phyloP scores from a whole-genome alignment of 768 basidiomycete genomes.

The Hortiboletus flavorubellus region DNA sequence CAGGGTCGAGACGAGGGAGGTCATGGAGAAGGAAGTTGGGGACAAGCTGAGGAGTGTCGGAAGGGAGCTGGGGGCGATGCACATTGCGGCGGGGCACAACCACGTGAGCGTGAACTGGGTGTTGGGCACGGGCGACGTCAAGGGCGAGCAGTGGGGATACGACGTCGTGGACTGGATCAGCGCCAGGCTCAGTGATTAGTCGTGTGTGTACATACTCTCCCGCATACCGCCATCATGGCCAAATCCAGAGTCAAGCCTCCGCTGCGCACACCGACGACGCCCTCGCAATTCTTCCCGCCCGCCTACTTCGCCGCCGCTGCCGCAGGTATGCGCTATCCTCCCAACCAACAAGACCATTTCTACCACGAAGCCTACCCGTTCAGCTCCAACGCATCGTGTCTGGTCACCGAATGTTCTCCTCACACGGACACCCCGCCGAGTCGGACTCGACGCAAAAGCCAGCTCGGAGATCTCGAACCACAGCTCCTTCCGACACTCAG shows the following conservation, averaged over 20 bases:
- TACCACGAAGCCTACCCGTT: slow-evolving; percentile 6
- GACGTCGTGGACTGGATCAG: slow-evolving; percentile 40
- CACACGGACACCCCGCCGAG: neutral
- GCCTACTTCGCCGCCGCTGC: slow-evolving; percentile 58
- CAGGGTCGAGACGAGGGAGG: slow-evolving; percentile 28
- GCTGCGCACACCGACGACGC: slow-evolving; percentile 24
- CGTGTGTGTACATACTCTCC: no score
- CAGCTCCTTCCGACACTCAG: slow-evolving; percentile 66
- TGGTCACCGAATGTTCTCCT: slow-evolving; percentile 3
- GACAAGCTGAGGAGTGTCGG: slow-evolving; percentile 31
- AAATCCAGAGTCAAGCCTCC: slow-evolving; percentile 34
- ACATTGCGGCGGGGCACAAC: slow-evolving; percentile 54
- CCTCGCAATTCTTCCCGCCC: slow-evolving; percentile 48
- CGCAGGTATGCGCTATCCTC: slow-evolving; percentile 35
- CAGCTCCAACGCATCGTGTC: slow-evolving; percentile 16
- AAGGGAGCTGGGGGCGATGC: slow-evolving; percentile 20
- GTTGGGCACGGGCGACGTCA: slow-evolving; percentile 48
- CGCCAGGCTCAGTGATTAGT: neutral
- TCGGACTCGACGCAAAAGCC: slow-evolving; percentile 34
- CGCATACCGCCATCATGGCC: neutral
- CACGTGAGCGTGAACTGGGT: slow-evolving; percentile 56
- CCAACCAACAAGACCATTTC: neutral
- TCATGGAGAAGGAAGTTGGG: slow-evolving; percentile 40
- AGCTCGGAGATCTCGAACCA: slow-evolving; percentile 53
- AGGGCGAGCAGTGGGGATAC: slow-evolving; percentile 62